A percentile compares a stretch with the other conserved stretches of the same genome.
These are phyloP conservation scores for Wilcoxina mikolae DNA, from an alignment of 495 filamentous ascomycete species.

Conservation along the genomic window DNA sequence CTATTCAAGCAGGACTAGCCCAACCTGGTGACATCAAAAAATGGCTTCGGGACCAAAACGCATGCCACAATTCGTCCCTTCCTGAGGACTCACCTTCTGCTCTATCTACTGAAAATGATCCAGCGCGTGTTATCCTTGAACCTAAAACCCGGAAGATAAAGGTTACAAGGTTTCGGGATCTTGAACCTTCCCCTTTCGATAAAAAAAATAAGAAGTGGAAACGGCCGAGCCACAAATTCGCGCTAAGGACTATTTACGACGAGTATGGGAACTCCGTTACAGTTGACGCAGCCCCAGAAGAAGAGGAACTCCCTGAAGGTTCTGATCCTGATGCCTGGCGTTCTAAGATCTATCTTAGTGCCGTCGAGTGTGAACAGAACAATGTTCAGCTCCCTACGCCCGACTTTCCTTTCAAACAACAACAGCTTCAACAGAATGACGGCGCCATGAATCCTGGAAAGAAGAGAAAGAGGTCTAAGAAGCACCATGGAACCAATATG, in stretches of 20 bases:
- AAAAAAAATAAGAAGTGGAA: slow-evolving; percentile 5
- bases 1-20: slow-evolving; percentile 2
- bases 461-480: slow-evolving; percentile 37
- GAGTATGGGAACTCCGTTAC: not conserved
- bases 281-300: not conserved
- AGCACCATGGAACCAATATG: slow-evolving; percentile 23
- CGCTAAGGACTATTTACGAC: not conserved
- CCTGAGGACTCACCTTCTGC: not conserved
- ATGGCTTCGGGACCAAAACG: not conserved
- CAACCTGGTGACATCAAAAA: not conserved
- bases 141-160: not conserved
- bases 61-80: not conserved
- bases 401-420: slow-evolving; percentile 63
- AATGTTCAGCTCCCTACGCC: slow-evolving; percentile 61
- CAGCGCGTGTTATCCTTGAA: not conserved
- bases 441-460: slow-evolving; percentile 34
- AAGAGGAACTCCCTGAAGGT: slow-evolving; percentile 4
- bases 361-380: slow-evolving; percentile 69
- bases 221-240: not conserved
- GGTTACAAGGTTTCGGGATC: not conserved
- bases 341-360: slow-evolving; percentile 52
- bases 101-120: not conserved
- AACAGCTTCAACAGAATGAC: slow-evolving; percentile 30
- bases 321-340: slow-evolving; percentile 43
- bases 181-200: too few relatives aligned